A percentile compares a stretch with the other conserved stretches of the same genome.
phyloP scores from a whole-genome alignment of 345 rosid species.

The Gynandropsis gynandra region DNA sequence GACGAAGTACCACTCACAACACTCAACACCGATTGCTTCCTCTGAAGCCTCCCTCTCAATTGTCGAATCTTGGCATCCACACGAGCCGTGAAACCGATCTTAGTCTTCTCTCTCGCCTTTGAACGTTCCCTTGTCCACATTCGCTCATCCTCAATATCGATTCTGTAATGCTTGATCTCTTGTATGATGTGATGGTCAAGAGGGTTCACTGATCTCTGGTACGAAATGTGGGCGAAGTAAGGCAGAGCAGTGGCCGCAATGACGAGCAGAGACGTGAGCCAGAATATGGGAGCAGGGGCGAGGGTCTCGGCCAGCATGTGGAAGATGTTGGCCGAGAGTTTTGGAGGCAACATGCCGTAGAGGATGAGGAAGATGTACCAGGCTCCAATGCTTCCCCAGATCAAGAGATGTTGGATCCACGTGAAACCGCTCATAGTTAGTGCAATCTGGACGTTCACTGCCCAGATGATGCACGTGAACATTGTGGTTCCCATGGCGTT shows the following conservation, averaged over 20 bases:
- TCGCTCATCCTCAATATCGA: constrained; percentile 38
- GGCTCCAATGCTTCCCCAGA: constrained; percentile 64
- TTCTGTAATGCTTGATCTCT: constrained; percentile 55
- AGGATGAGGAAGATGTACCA: constrained; percentile 56
- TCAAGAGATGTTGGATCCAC: constrained; percentile 65
- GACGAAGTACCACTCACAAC: constrained; percentile 18
- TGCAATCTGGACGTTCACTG: constrained; percentile 66
- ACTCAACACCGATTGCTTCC: constrained; percentile 27
- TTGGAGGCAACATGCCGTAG: constrained; percentile 45
- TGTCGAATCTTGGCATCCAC: constrained; percentile 46
- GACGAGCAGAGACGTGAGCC: constrained; percentile 40
- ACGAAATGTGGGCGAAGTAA: constrained; percentile 38
- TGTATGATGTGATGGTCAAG: constrained; percentile 71
- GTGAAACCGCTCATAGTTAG: constrained; percentile 63
- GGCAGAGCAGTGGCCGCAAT: constrained; percentile 43
- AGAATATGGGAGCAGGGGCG: constrained; percentile 48
- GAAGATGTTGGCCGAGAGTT: constrained; percentile 32
- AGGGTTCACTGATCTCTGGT: constrained; percentile 46
- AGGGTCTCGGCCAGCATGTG: constrained; percentile 40
- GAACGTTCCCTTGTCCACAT: constrained; percentile 58
- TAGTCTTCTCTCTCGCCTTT: constrained; percentile 41
- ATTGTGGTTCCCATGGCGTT: constrained; percentile 41
- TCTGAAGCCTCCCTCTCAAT: constrained; percentile 23
- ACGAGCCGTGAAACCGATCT: constrained; percentile 58
- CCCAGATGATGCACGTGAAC: constrained; percentile 61